phyloP scores from a whole-genome alignment of 768 basidiomycete species.

The Cubamyces lactineus region DNA sequence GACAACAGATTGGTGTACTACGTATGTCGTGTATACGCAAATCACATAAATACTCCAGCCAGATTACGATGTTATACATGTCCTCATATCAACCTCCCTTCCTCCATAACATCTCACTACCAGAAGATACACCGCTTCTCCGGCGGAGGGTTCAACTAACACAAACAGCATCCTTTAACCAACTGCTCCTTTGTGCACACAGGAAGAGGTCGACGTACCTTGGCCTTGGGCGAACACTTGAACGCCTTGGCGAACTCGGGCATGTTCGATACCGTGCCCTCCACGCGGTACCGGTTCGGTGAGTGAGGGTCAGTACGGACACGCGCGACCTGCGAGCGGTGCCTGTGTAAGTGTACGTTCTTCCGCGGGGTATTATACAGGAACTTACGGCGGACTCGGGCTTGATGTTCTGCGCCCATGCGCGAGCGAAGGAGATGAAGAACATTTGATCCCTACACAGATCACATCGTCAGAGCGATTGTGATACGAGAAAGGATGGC shows the following conservation, averaged over 20 bases:
- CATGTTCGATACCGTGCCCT: slow-evolving; percentile 86
- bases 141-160: slow-evolving; percentile 78
- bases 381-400: slow-evolving; percentile 70
- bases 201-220: slow-evolving; percentile 49
- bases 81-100: background rate
- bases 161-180: background rate
- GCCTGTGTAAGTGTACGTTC: background rate
- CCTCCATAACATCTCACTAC: slow-evolving; percentile 39
- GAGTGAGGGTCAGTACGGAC: slow-evolving; percentile 91
- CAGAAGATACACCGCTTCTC: slow-evolving; percentile 84
- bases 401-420: slow-evolving; percentile 86
- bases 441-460: slow-evolving; percentile 82
- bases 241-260: slow-evolving; percentile 89
- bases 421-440: slow-evolving; percentile 86
- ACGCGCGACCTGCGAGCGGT: slow-evolving; percentile 58
- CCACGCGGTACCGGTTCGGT: slow-evolving; percentile 75
- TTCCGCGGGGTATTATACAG: background rate
- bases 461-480: background rate
- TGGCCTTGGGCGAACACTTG: slow-evolving; percentile 74
- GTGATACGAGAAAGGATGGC: background rate
- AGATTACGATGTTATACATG: slow-evolving; percentile 4
- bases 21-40: background rate
- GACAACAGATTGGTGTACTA: background rate
- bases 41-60: slow-evolving; percentile 11
- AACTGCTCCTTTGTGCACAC: background rate